Evolutionary conservation across 768 basidiomycete species (phyloP).

Genomic region (Boletellus emodensis): DNA sequence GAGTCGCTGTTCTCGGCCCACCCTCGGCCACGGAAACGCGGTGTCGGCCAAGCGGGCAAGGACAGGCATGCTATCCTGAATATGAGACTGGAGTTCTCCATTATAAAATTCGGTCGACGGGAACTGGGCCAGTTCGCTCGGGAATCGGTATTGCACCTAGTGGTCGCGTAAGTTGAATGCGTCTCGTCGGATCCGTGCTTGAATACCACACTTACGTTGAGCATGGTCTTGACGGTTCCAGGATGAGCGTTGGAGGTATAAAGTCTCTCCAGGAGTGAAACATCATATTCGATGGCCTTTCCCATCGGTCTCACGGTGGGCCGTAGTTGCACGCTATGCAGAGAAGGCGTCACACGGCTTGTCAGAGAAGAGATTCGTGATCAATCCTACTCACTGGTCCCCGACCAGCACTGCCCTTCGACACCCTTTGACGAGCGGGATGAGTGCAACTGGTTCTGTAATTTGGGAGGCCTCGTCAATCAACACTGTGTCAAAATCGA

Average conservation of each 20-base stretch:
- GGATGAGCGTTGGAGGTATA: slow-evolving; percentile 36
- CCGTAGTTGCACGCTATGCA: slow-evolving; percentile 57
- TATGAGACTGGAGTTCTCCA: slow-evolving; percentile 46
- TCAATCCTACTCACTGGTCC: slow-evolving; percentile 51
- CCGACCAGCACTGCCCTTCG: slow-evolving; percentile 58
- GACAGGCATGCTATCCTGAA: slow-evolving; percentile 33
- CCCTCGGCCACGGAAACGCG: slow-evolving; percentile 56
- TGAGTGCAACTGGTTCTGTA: slow-evolving; percentile 61
- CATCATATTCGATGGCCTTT: slow-evolving; percentile 51
- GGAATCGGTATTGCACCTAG: slow-evolving; percentile 63
- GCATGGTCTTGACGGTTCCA: slow-evolving; percentile 54
- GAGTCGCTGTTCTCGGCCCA: slow-evolving; percentile 22
- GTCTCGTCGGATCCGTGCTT: background rate
- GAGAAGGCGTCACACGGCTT: background rate
- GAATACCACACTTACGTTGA: slow-evolving; percentile 38
- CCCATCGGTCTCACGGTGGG: slow-evolving; percentile 62
- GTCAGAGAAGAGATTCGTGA: background rate
- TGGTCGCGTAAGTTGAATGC: background rate
- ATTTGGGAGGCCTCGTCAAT: slow-evolving; percentile 73
- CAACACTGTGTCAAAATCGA: slow-evolving; percentile 56
- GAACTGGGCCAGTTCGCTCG: slow-evolving; percentile 52
- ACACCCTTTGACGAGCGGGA: slow-evolving; percentile 64
- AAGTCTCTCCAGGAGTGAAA: slow-evolving; percentile 59
- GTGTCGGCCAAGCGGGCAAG: slow-evolving; percentile 37
- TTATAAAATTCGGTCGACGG: slow-evolving; percentile 65